These are phyloP conservation scores for Arthrobotrys pseudoclavata DNA, from an alignment of 2,329 filamentous ascomycete species.

Conservation along the genomic window DNA sequence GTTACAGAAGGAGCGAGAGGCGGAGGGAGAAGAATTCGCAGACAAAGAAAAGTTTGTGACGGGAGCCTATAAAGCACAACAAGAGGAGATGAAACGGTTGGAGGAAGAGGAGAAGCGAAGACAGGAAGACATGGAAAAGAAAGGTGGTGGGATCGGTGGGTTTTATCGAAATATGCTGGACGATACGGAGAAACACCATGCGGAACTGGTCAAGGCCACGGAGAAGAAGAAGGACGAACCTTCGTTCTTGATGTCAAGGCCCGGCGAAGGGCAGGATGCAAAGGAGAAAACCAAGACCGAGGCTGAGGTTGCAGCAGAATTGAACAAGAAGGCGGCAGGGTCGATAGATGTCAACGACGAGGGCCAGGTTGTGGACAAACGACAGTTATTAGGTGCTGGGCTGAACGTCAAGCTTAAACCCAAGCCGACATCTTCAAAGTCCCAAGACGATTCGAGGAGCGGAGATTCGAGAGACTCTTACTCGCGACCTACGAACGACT, in stretches of 20 bases:
- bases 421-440: constrained; percentile 68
- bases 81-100: constrained; percentile 78
- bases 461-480: constrained; percentile 27
- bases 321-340: constrained; percentile 70
- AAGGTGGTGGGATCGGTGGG: constrained; percentile 78
- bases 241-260: constrained; percentile 66
- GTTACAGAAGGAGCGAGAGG: constrained; percentile 81
- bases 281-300: constrained; percentile 70
- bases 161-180: constrained; percentile 83
- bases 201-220: constrained; percentile 77
- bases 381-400: constrained; percentile 81
- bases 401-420: constrained; percentile 79
- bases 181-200: constrained; percentile 77
- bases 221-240: constrained; percentile 70
- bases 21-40: constrained; percentile 83
- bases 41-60: constrained; percentile 91
- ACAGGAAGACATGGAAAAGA: constrained; percentile 77
- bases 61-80: constrained; percentile 83
- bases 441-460: constrained; percentile 61
- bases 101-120: constrained; percentile 79
- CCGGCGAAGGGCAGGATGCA: constrained; percentile 62
- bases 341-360: constrained; percentile 82
- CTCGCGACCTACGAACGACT: constrained; percentile 51
- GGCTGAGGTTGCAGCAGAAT: constrained; percentile 72
- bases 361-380: constrained; percentile 84